Conservation (phyloP, 805 yeast genomes). For the Candida maris region DNA sequence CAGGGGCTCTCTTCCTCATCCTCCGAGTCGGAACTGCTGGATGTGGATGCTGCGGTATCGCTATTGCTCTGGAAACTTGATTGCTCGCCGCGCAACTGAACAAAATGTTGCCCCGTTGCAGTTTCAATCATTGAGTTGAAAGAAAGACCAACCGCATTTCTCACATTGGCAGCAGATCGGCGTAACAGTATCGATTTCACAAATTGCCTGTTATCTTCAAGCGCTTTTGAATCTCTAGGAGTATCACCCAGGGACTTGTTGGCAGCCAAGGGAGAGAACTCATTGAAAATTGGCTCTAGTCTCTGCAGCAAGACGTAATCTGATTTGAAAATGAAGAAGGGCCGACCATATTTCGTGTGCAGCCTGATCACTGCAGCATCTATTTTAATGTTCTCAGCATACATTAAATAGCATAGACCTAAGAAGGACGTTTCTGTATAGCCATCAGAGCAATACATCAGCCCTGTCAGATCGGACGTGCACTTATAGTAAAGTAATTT, state of each 20-base stretch:
- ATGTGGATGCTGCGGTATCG: slow-evolving; percentile 2
- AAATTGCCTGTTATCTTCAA: slow-evolving; percentile 20
- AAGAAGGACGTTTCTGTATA: slow-evolving; percentile 87
- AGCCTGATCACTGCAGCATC: slow-evolving; percentile 64
- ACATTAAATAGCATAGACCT: slow-evolving; percentile 66
- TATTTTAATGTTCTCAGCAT: slow-evolving; percentile 55
- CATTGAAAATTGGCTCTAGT: slow-evolving; percentile 57
- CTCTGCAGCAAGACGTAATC: slow-evolving; percentile 67
- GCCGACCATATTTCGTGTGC: slow-evolving; percentile 64
- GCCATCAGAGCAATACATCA: slow-evolving; percentile 84
- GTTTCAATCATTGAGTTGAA: slow-evolving; percentile 22
- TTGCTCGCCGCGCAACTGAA: slow-evolving; percentile 26
- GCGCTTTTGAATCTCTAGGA: slow-evolving; percentile 1
- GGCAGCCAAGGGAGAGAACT: slow-evolving; percentile 49
- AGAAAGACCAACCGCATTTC: slow-evolving; percentile 9
- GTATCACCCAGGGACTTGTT: neutral
- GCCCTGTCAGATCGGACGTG: slow-evolving; percentile 36
- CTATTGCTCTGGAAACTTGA: slow-evolving; percentile 1
- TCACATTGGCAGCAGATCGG: slow-evolving; percentile 11
- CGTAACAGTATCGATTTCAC: slow-evolving; percentile 22
- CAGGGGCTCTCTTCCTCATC: slow-evolving; percentile 29
- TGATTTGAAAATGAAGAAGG: slow-evolving; percentile 77
- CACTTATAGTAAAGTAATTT: slow-evolving; percentile 54
- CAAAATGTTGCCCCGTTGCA: slow-evolving; percentile 29
- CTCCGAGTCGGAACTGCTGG: slow-evolving; percentile 6